Base-by-base conservation (phyloP, 2,329 filamentous ascomycete genomes). In the Lachnellula occidentalis region DNA sequence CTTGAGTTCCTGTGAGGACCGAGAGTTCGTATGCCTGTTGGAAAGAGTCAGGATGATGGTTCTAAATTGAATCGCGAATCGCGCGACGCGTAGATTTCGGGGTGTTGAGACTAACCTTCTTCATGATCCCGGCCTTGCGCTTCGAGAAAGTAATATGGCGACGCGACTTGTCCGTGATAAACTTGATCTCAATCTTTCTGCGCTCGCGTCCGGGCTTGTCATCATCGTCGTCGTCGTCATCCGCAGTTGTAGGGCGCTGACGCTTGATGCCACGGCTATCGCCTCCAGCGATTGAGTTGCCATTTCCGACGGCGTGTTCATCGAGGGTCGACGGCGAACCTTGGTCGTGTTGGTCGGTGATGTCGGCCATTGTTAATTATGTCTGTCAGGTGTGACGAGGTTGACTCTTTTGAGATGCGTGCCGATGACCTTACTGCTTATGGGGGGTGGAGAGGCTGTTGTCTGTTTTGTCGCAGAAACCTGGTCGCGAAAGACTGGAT, bases 141-240 rank as follows among this genome's bases (percentile, higher is more conserved):
- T 99, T 99, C 66, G 92, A 97, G 74, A 99, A 97, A 69, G 94
- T 97, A 72, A 97, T 99, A 79, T 99, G 94, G 61, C 94, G 88
- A 77, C 94, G 91, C 77, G 92, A 97, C 80, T 99, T 99, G 77
- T 99, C 94, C 75, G 92, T 92, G 74, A 99, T 99, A 78, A 99
- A 99, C 82, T 99, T 99, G 78, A 99, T 99, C 76, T 99, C 94
- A 69, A 99, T 99, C 87, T 99, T 99, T 77, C 94, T 86, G 71
- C 94, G 87, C 82, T 97, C 94, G 74, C 94, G 92, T 70, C 91
- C 91, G 61, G 90, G 90, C 84, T 97, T 97, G 74, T 96, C 92
- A 66, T 96, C 92, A 66, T 97, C 92, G 62, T 97, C 94, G 63
- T 97, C 92, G 64, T 97, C 94, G 71, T 97, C 94, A 71, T 97